Evolutionary conservation across 139 green algal species (phyloP).

Genomic region (Chlamydomonas incerta): DNA sequence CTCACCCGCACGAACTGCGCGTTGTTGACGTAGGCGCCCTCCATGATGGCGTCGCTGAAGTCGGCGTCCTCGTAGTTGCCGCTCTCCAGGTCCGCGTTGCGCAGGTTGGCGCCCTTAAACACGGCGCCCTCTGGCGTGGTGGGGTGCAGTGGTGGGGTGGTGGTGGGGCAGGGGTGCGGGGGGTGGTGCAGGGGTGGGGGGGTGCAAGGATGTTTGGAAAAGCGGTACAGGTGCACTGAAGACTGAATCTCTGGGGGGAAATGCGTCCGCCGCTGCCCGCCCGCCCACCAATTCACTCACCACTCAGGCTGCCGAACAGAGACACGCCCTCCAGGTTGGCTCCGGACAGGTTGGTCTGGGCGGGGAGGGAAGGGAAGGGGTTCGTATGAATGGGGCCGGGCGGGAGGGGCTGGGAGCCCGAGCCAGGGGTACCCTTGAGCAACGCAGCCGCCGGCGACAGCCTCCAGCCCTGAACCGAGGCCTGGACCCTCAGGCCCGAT

Average conservation of each 20-base stretch:
- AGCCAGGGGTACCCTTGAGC: too few species aligned
- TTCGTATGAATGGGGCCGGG: too few species aligned
- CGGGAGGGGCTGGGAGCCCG: too few species aligned
- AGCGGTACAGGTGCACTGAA: too few species aligned
- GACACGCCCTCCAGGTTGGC: conserved; percentile 71
- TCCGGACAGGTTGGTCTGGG: conserved; percentile 69
- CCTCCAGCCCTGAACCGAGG: too few species aligned
- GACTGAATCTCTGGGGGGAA: too few species aligned
- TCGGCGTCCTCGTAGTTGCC: conserved; percentile 81
- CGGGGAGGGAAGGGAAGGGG: background rate
- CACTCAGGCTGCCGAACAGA: conserved; percentile 47
- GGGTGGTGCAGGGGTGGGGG: background rate
- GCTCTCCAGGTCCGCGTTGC: conserved; percentile 78
- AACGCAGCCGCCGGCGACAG: too few species aligned
- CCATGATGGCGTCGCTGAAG: conserved; percentile 80
- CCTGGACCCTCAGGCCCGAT: too few species aligned
- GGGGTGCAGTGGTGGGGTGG: background rate
- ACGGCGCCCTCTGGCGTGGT: conserved; percentile 69
- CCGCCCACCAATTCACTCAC: too few species aligned
- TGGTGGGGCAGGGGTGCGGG: background rate
- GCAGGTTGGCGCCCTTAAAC: conserved; percentile 80
- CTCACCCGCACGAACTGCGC: conserved; percentile 65
- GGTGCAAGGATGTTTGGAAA: background rate
- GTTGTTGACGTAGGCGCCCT: conserved; percentile 81
- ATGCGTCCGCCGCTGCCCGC: too few species aligned